Evolutionary conservation across 2,329 filamentous ascomycete species (phyloP), one percentile per base, ranked within the genome.

Genomic region (Hypoxylon sp.): DNA sequence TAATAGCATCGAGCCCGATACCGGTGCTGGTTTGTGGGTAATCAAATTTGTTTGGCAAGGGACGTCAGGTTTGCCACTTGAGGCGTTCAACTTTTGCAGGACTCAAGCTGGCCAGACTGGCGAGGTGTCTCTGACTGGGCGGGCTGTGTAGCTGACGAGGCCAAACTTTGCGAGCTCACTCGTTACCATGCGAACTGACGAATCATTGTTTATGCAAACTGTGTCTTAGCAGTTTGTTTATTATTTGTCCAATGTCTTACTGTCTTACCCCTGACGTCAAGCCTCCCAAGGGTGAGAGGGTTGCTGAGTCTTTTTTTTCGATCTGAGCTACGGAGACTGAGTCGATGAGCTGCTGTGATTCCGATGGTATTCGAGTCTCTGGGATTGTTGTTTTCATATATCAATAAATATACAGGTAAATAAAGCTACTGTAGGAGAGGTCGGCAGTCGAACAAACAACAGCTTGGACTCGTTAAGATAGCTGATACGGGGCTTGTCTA

Each of bases 251-350:
- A 18, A 38, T 26, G 45, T 41, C 23, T 51, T 40, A 35, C 41
- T 26, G 45, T 41, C 23, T 51, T 40, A 35, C 41, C 56, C 51
- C 48, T 56, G 56, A 56, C 51, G 56, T 56, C 51, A 60, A 60
- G 55, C 47, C 31, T 51, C 38, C 46, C 41, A 42, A 35, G 29
- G 13, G 43, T 21, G 41, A 37, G n/a, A n/a, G n/a, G n/a, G 48
- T 38, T 42, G 31, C 29, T 27, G 23, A 49, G 33, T 33, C 40
- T 38, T 40, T 46, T 60, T 60, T 51, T 47, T 40, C 40, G 40
- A 37, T 27, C 31, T 15, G 21, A 23, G n/a, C 7, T 23, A 23
- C 17, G 20, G 27, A n/a, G n/a, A 15, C 21, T 49, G 11, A 46
- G 31, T 23, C 23, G 27, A 35, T 11, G 29, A 24, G 2, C 21